phyloP scores from a whole-genome alignment of 192 early-diverging fungal species.

The Coemansia brasiliensis region DNA sequence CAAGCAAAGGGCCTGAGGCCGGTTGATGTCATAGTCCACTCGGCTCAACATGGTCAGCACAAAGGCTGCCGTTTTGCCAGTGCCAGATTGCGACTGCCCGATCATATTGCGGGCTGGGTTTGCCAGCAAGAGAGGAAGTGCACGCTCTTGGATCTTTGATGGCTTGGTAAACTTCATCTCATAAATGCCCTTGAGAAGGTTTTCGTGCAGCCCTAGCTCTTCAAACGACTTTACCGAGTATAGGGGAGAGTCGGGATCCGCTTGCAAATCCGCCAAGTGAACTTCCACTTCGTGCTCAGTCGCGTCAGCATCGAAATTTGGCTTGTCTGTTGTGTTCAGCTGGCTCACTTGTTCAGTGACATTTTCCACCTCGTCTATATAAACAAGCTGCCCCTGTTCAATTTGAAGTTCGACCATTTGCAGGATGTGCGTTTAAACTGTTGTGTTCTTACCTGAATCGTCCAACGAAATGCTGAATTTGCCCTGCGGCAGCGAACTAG shows the following conservation, averaged over 20 bases:
- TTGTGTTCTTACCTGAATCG: slow-evolving; percentile 26
- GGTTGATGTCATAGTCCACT: slow-evolving; percentile 65
- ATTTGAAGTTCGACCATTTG: no score
- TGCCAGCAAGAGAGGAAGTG: slow-evolving; percentile 82
- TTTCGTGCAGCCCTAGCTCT: slow-evolving; percentile 69
- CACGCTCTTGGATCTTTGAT: slow-evolving; percentile 94
- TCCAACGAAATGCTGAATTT: slow-evolving; percentile 41
- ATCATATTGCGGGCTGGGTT: slow-evolving; percentile 95
- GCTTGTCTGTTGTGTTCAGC: slow-evolving; percentile 11
- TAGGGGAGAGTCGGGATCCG: slow-evolving; percentile 72
- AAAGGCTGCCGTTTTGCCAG: slow-evolving; percentile 98
- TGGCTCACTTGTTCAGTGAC: slow-evolving; percentile 15
- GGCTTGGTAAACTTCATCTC: slow-evolving; percentile 90
- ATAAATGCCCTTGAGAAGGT: slow-evolving; percentile 91
- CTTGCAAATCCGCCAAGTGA: slow-evolving; percentile 62
- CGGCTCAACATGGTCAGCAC: slow-evolving; percentile 88
- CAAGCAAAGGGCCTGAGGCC: slow-evolving; percentile 84
- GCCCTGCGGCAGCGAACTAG: slow-evolving; percentile 11
- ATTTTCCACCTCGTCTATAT: slow-evolving; percentile 31
- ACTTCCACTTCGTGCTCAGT: slow-evolving; percentile 59
- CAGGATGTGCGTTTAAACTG: no score
- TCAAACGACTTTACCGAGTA: slow-evolving; percentile 81
- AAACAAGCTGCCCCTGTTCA: background rate
- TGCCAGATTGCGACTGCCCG: slow-evolving; percentile 97
- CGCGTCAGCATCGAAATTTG: background rate